A percentile compares a stretch with the other conserved stretches of the same genome.
These are phyloP conservation scores for Cutaneotrichosporon curvatum DNA, from an alignment of 1,284 basidiomycete genomes.

Conservation along the genomic window DNA sequence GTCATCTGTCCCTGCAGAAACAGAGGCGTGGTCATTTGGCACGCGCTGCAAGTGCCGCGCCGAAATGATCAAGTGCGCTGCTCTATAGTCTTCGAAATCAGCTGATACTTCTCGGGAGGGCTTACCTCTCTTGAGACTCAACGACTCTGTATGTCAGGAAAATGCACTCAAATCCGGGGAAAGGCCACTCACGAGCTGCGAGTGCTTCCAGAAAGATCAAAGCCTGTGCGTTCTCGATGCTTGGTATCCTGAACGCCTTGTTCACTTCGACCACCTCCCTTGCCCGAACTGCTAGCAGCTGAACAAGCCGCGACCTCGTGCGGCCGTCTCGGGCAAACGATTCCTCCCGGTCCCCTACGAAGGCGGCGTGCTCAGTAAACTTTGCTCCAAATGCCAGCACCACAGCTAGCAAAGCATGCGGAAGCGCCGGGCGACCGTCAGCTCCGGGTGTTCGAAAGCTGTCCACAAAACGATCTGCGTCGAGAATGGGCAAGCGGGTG, in stretches of 20 bases:
- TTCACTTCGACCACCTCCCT: constrained; percentile 75
- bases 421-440: constrained; percentile 48
- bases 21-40: constrained; percentile 1
- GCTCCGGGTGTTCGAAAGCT: constrained; percentile 34
- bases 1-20: constrained; percentile 19
- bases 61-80: constrained; percentile 17
- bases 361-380: constrained; percentile 77
- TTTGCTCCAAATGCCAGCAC: constrained; percentile 89
- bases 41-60: constrained; percentile 19
- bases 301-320: constrained; percentile 62
- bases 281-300: constrained; percentile 67
- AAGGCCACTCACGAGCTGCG: constrained; percentile 31
- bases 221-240: constrained; percentile 60
- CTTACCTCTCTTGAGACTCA: neutral
- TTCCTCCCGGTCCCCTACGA: constrained; percentile 66
- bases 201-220: constrained; percentile 35
- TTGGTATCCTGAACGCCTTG: constrained; percentile 74
- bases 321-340: constrained; percentile 23
- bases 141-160: constrained; percentile 4
- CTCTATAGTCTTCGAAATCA: constrained; percentile 21
- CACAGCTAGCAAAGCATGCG: constrained; percentile 71
- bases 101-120: neutral
- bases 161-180: too few relatives aligned
- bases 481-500: constrained; percentile 69
- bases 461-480: constrained; percentile 65